Evolutionary conservation across 371 early-diverging fungal genomes (phyloP).

Genomic region (Apophysomyces elegans): DNA sequence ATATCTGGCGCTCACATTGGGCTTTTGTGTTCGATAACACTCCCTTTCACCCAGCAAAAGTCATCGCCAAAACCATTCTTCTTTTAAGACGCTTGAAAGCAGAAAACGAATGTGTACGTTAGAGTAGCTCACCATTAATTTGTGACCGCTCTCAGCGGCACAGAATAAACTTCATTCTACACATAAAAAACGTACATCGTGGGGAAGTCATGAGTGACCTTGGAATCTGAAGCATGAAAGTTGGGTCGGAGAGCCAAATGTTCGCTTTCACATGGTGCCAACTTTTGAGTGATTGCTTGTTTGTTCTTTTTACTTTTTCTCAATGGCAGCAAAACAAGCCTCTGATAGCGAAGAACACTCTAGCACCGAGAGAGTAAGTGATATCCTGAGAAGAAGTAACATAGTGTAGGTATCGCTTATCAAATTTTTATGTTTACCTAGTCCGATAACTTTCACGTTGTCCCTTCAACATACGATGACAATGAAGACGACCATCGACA

Average conservation of each 20-base stretch:
- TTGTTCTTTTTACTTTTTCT: not conserved
- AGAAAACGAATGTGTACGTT: no score
- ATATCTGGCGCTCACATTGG: no score
- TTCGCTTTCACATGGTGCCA: not conserved
- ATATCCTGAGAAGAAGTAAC: not conserved
- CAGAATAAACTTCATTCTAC: no score
- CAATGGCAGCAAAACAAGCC: not conserved
- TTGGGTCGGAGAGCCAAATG: slow-evolving; percentile 2
- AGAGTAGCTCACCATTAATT: no score
- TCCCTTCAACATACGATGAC: slow-evolving; percentile 21
- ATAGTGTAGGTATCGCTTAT: no score
- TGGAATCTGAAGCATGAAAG: not conserved
- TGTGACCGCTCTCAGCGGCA: no score
- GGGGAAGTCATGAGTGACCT: not conserved
- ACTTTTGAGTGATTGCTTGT: not conserved
- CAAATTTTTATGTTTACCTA: not conserved
- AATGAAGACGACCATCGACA: slow-evolving; percentile 2
- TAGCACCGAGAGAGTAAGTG: slow-evolving; percentile 2
- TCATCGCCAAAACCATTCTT: no score
- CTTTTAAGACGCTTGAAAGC: no score
- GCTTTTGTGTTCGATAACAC: no score
- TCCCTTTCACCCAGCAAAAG: no score
- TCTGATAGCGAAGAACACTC: slow-evolving; percentile 2
- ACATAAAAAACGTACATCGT: no score
- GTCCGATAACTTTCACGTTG: slow-evolving; percentile 27